Conservation (phyloP, 768 basidiomycete genomes). For the Leccinum fibrillosum region DNA sequence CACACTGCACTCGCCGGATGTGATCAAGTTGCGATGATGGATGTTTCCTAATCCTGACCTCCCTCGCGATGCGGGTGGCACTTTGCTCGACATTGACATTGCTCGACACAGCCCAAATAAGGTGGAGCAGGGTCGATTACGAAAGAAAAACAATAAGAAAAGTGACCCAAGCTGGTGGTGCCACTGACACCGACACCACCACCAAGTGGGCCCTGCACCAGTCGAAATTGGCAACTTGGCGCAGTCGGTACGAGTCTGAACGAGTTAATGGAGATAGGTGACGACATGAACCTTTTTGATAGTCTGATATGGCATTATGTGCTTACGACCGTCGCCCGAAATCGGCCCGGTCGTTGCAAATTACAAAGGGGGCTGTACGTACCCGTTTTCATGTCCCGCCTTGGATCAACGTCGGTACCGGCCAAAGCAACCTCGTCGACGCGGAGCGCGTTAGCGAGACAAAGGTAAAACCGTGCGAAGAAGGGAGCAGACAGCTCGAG, state of each 20-base stretch:
- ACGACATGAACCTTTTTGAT: not conserved
- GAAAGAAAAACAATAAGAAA: not conserved
- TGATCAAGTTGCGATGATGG: not conserved
- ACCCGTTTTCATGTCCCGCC: not conserved
- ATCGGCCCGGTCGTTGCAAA: conserved; percentile 1
- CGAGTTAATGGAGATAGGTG: not conserved
- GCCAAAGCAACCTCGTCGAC: not conserved
- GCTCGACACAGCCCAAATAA: not conserved
- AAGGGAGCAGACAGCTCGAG: not conserved
- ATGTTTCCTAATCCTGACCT: not conserved
- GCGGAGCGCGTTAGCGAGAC: not conserved
- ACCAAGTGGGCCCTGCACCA: not conserved
- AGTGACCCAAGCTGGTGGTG: not conserved
- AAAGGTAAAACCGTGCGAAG: not conserved
- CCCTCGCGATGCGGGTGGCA: not conserved
- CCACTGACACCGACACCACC: not conserved
- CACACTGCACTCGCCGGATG: not conserved
- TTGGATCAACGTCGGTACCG: not conserved
- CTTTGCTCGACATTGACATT: not conserved
- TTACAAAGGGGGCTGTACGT: not conserved
- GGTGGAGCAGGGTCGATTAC: not conserved
- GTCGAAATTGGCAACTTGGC: not conserved
- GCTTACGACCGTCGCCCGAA: not conserved
- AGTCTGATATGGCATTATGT: not conserved
- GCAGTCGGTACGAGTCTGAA: not conserved